Evolutionary conservation across 2,329 filamentous ascomycete genomes (phyloP).

Genomic region (Sporothrix humicola): DNA sequence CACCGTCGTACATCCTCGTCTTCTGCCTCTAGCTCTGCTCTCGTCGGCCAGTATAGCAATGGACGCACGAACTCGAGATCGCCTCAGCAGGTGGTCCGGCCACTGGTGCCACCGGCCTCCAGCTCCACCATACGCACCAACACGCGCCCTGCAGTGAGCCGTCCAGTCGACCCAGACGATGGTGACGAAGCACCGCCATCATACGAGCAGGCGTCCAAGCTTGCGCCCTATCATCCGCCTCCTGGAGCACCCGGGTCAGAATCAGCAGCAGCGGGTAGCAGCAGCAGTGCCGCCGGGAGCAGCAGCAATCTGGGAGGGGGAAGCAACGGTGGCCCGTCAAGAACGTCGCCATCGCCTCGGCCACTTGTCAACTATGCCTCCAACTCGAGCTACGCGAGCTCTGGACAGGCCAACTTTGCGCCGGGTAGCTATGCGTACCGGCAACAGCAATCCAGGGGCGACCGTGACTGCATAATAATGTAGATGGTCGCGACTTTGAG

Average conservation of each 20-base stretch:
- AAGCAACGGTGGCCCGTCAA: background rate
- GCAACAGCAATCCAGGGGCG: conserved; percentile 15
- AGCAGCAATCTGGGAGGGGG: conserved; percentile 5
- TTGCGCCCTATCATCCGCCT: conserved; percentile 58
- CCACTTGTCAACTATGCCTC: background rate
- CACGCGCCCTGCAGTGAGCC: conserved; percentile 43
- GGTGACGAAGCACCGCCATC: conserved; percentile 59
- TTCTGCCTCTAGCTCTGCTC: background rate
- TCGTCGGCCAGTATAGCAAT: conserved; percentile 22
- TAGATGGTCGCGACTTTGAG: background rate
- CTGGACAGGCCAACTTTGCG: conserved; percentile 5
- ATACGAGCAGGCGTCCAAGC: conserved; percentile 62
- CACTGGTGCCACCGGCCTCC: conserved; percentile 52
- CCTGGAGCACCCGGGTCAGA: conserved; percentile 46
- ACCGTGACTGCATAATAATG: conserved; percentile 31
- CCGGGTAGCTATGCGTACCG: conserved; percentile 21
- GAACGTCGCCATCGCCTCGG: background rate
- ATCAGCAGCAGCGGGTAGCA: conserved; percentile 4
- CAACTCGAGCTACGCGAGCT: background rate
- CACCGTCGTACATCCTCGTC: conserved; percentile 26
- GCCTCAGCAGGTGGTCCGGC: conserved; percentile 48
- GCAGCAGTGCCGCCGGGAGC: background rate
- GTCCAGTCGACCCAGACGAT: conserved; percentile 48
- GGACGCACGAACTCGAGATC: conserved; percentile 18
- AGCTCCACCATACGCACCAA: conserved; percentile 1